phyloP scores from a whole-genome alignment of 768 basidiomycete genomes.

The Mycena olivaceomarginata region DNA sequence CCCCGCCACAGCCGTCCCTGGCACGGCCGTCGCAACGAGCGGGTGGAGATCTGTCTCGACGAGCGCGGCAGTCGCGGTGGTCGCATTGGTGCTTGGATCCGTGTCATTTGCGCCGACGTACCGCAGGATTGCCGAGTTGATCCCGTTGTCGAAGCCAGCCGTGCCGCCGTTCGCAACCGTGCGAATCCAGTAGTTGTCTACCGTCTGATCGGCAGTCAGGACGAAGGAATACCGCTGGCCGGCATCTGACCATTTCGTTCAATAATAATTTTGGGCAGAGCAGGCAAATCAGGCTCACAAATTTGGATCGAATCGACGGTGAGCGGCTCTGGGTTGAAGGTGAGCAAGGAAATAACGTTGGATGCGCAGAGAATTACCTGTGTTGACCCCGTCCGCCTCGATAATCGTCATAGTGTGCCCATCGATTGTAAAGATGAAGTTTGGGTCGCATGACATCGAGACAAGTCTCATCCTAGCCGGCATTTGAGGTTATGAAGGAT shows the following conservation, averaged over 20 bases:
- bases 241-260: constrained; percentile 15
- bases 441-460: constrained; percentile 26
- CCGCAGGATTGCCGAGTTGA: constrained; percentile 72
- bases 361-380: background rate
- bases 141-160: constrained; percentile 58
- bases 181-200: constrained; percentile 73
- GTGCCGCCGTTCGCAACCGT: constrained; percentile 52
- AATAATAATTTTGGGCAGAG: background rate
- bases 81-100: constrained; percentile 49
- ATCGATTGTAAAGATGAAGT: constrained; percentile 46
- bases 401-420: constrained; percentile 57
- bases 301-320: constrained; percentile 66
- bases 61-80: constrained; percentile 51
- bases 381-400: constrained; percentile 56
- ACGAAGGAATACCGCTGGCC: constrained; percentile 67
- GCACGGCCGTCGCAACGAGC: constrained; percentile 50
- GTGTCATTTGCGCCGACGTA: constrained; percentile 64
- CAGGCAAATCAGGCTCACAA: constrained; percentile 48
- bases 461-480: constrained; percentile 12
- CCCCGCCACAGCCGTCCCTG: constrained; percentile 50
- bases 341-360: no score
- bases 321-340: constrained; percentile 60
- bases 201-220: constrained; percentile 65
- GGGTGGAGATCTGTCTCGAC: constrained; percentile 62
- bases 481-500: background rate